Evolutionary conservation across 805 yeast species (phyloP).

Genomic region (Starmerella vitae): DNA sequence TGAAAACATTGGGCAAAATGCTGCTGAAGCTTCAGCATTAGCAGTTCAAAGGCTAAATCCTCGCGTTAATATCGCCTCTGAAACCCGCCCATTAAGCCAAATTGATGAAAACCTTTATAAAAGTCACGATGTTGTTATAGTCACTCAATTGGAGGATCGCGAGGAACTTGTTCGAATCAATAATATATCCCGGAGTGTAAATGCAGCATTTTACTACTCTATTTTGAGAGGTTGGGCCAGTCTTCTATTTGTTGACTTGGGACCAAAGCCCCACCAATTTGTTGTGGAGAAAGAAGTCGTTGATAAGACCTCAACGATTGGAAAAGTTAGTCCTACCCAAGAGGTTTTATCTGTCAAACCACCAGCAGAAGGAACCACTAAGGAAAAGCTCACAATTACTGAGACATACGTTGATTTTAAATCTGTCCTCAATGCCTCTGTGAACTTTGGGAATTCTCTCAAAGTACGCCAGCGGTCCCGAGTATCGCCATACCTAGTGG

Average conservation of each 20-base stretch:
- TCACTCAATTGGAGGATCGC: constrained; percentile 43
- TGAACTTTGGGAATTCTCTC: constrained; percentile 14
- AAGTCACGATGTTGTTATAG: constrained; percentile 57
- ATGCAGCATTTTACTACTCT: constrained; percentile 54
- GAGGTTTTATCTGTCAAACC: constrained; percentile 32
- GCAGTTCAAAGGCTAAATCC: constrained; percentile 65
- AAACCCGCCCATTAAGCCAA: constrained; percentile 29
- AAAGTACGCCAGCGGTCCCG: constrained; percentile 30
- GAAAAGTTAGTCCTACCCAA: constrained; percentile 33
- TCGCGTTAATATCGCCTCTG: constrained; percentile 44
- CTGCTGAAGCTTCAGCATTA: constrained; percentile 35
- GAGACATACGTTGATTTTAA: constrained; percentile 22
- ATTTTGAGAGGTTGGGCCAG: constrained; percentile 74
- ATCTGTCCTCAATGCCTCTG: constrained; percentile 13
- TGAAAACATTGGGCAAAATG: constrained; percentile 32
- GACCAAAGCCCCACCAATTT: constrained; percentile 36
- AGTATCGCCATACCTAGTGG: constrained; percentile 45
- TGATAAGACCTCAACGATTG: constrained; percentile 35
- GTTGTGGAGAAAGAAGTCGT: constrained; percentile 21
- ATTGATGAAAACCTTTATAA: constrained; percentile 32
- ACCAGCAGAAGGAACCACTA: constrained; percentile 29
- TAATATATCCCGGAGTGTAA: constrained; percentile 38
- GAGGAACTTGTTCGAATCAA: constrained; percentile 38
- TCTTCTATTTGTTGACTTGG: constrained; percentile 64
- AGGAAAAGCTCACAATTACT: constrained; percentile 26